phyloP scores from a whole-genome alignment of 208 protist species.

The Crithidia bombi region DNA sequence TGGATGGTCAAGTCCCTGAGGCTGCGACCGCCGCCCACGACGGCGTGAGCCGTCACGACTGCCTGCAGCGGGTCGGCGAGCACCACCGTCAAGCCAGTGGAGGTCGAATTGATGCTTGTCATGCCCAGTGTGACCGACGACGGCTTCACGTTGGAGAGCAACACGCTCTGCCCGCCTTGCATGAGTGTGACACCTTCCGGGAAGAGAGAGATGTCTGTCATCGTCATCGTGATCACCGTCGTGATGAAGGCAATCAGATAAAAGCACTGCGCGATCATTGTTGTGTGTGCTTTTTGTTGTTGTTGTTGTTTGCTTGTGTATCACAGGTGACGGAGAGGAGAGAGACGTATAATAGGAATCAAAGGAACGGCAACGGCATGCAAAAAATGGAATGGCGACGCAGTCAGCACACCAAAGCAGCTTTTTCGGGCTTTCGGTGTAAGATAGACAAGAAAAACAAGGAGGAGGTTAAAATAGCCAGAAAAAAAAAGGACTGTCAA shows the following conservation, averaged over 20 bases:
- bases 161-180: background rate
- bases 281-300: too few relatives aligned
- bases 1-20: too few relatives aligned
- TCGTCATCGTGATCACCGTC: conserved; percentile 14
- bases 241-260: conserved; percentile 16
- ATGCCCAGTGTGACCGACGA: background rate
- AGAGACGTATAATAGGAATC: background rate
- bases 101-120: conserved; percentile 15
- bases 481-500: too few relatives aligned
- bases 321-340: background rate
- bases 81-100: background rate
- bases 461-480: too few relatives aligned
- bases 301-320: background rate
- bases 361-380: too few relatives aligned
- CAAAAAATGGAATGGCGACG: too few relatives aligned
- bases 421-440: too few relatives aligned
- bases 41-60: background rate
- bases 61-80: conserved; percentile 12
- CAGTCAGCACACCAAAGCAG: too few relatives aligned
- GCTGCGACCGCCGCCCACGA: background rate
- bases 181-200: background rate
- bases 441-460: too few relatives aligned
- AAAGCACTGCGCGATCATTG: conserved; percentile 25
- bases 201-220: conserved; percentile 11
- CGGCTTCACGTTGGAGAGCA: conserved; percentile 10